A percentile compares a stretch with the other conserved stretches of the same genome.
Evolutionary conservation across 345 rosid genomes (phyloP).

Genomic region (Salix udensis): DNA sequence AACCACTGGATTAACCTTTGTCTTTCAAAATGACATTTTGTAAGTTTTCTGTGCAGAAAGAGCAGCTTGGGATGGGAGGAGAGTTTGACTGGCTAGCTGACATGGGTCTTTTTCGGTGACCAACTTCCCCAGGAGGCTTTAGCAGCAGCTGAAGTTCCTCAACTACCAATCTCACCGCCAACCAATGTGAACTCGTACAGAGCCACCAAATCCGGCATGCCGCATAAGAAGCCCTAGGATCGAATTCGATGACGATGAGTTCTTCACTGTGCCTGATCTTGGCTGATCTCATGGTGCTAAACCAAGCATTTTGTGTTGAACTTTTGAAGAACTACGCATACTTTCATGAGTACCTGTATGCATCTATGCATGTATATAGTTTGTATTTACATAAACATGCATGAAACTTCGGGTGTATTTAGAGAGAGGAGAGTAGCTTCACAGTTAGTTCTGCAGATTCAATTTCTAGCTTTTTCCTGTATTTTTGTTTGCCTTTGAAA

Average conservation of each 20-base stretch:
- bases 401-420: neutral
- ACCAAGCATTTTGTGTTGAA: neutral
- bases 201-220: slow-evolving; percentile 44
- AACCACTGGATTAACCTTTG: neutral
- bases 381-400: neutral
- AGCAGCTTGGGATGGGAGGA: slow-evolving; percentile 57
- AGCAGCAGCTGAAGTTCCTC: slow-evolving; percentile 88
- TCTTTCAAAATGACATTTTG: neutral
- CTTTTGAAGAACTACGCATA: neutral
- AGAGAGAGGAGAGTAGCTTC: neutral
- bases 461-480: neutral
- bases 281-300: slow-evolving; percentile 34
- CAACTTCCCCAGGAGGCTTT: slow-evolving; percentile 54
- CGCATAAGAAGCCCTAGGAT: slow-evolving; percentile 79
- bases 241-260: slow-evolving; percentile 65
- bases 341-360: neutral
- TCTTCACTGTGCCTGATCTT: slow-evolving; percentile 84
- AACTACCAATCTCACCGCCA: slow-evolving; percentile 48
- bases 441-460: neutral
- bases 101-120: slow-evolving; percentile 57
- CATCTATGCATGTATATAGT: neutral
- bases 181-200: slow-evolving; percentile 35
- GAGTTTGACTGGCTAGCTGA: slow-evolving; percentile 85
- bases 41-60: slow-evolving; percentile 49
- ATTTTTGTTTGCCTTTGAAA: neutral